A percentile compares a stretch with the other conserved stretches of the same genome.
Conservation (phyloP, 176 grass and related monocot genomes). For the Hyparrhenia diplandra region DNA sequence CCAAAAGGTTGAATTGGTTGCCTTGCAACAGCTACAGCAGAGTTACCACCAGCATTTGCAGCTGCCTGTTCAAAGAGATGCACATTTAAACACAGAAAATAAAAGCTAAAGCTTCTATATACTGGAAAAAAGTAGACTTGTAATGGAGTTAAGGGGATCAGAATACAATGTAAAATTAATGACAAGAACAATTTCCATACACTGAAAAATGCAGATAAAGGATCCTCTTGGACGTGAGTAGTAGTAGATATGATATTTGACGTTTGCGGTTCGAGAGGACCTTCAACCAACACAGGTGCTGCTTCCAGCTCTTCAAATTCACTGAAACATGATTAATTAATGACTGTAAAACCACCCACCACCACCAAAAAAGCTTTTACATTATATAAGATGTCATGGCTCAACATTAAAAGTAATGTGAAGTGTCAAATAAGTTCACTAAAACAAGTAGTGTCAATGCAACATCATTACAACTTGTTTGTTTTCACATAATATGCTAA, state of each 20-base stretch:
- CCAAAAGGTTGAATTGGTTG: conserved; percentile 21
- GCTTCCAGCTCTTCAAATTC: conserved; percentile 70
- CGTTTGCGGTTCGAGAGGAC: conserved; percentile 33
- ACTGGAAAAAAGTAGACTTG: not conserved
- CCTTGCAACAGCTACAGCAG: conserved; percentile 20
- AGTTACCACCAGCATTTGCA: conserved; percentile 18
- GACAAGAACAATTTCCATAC: conserved; percentile 20
- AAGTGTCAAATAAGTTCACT: not conserved
- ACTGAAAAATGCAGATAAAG: conserved; percentile 45
- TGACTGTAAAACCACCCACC: not conserved
- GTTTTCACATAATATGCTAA: not conserved
- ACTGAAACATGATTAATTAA: conserved; percentile 18
- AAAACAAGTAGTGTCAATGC: not conserved
- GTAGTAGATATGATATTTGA: conserved; percentile 34
- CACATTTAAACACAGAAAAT: conserved; percentile 8
- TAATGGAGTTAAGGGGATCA: no score
- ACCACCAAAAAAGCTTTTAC: not conserved
- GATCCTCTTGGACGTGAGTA: conserved; percentile 35
- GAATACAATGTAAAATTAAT: not conserved
- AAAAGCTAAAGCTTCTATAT: not conserved
- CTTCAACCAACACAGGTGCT: conserved; percentile 39
- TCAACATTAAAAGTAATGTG: not conserved
- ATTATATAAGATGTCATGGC: not conserved
- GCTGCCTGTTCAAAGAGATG: conserved; percentile 37
- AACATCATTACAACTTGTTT: not conserved